These are phyloP conservation scores for Agapanthus africanus DNA, from an alignment of 106 monocot genomes.

Conservation along the genomic window DNA sequence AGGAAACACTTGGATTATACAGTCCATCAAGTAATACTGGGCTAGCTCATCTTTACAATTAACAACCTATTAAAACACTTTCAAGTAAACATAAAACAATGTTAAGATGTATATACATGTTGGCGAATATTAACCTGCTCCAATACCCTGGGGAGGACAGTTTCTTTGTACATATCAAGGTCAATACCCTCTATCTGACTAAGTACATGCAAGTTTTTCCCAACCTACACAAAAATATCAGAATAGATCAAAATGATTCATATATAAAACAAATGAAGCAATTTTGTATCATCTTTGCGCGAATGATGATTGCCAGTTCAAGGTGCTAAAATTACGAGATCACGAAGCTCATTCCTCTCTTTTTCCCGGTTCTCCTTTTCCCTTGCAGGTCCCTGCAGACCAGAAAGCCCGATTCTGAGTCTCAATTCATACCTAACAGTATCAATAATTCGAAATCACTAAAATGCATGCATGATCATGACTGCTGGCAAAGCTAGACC, in stretches of 20 bases:
- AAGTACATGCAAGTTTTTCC: conserved; percentile 97
- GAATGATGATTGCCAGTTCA: neutral
- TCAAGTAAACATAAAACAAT: conserved; percentile 3
- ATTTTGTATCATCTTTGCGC: conserved; percentile 2
- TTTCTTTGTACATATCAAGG: conserved; percentile 94
- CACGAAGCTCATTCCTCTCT: conserved; percentile 95
- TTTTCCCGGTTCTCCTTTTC: conserved; percentile 94
- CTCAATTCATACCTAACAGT: conserved; percentile 49
- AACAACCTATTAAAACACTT: conserved; percentile 57
- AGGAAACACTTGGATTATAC: conserved; percentile 99
- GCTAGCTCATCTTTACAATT: conserved; percentile 99
- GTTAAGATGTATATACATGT: neutral
- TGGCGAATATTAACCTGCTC: conserved; percentile 69
- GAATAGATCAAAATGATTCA: conserved; percentile 3
- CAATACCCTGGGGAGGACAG: conserved; percentile 87
- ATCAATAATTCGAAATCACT: conserved; percentile 47
- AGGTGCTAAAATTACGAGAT: conserved; percentile 63
- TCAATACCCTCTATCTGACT: conserved; percentile 98
- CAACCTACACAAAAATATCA: conserved; percentile 55
- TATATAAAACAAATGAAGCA: too few species aligned
- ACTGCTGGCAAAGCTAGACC: conserved; percentile 5
- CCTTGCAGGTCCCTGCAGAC: conserved; percentile 77
- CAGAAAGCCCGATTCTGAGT: conserved; percentile 44
- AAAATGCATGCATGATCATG: conserved; percentile 28
- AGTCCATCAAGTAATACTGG: conserved; percentile 97